A percentile compares a stretch with the other conserved stretches of the same genome.
Evolutionary conservation across 805 yeast genomes (phyloP).

Genomic region (Maudiozyma turicensis): DNA sequence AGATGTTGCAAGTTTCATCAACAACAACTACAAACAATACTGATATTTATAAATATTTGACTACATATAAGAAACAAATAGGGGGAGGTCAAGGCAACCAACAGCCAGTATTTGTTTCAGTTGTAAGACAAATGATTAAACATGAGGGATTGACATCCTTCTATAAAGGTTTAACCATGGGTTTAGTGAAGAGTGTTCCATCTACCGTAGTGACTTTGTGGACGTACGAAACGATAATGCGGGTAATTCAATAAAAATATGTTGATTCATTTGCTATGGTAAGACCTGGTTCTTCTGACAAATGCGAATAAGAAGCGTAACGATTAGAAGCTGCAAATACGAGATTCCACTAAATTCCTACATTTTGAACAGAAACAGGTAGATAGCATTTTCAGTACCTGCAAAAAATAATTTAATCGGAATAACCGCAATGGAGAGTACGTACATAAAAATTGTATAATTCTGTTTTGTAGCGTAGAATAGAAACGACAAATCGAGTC

Average conservation of each 20-base stretch:
- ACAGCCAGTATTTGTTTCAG: slow-evolving; percentile 15
- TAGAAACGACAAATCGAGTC: too few relatives aligned
- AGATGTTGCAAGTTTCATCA: neutral
- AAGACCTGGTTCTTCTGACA: too few relatives aligned
- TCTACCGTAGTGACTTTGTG: slow-evolving; percentile 53
- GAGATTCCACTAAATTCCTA: too few relatives aligned
- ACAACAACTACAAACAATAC: neutral
- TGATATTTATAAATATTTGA: neutral
- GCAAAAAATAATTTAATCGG: too few relatives aligned
- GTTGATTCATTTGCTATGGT: too few relatives aligned
- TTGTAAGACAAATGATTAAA: slow-evolving; percentile 32
- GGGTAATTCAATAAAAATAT: neutral
- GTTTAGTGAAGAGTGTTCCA: slow-evolving; percentile 71
- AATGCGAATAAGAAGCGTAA: too few relatives aligned
- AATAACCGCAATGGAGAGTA: too few relatives aligned
- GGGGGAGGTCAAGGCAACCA: neutral
- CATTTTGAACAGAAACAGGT: too few relatives aligned
- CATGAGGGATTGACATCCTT: slow-evolving; percentile 55
- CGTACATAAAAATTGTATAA: too few relatives aligned
- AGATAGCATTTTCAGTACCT: too few relatives aligned
- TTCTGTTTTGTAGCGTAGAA: too few relatives aligned
- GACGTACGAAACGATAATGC: slow-evolving; percentile 38
- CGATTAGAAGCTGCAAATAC: too few relatives aligned
- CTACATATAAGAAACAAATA: neutral
- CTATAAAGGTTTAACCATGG: slow-evolving; percentile 61